Evolutionary conservation across 2,329 filamentous ascomycete species (phyloP).

Genomic region (Fusarium phyllophilum): DNA sequence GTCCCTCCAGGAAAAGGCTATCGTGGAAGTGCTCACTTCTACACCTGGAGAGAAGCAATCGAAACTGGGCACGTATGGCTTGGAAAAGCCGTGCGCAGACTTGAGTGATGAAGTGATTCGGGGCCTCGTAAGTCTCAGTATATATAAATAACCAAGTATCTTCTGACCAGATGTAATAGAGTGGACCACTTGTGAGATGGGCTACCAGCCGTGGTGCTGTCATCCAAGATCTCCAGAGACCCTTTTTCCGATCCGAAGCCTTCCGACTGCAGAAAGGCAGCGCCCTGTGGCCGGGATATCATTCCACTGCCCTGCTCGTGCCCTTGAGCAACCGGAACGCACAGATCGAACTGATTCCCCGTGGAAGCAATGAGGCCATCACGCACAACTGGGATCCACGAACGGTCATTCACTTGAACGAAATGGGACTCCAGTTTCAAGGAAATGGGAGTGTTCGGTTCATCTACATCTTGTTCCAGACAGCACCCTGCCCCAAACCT

Average conservation of each 20-base stretch:
- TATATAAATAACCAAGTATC: background rate
- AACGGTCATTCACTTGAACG: slow-evolving; percentile 30
- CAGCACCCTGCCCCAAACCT: background rate
- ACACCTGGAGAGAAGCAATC: slow-evolving; percentile 21
- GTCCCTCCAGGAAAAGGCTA: slow-evolving; percentile 19
- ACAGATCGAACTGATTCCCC: slow-evolving; percentile 21
- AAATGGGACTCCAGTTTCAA: slow-evolving; percentile 28
- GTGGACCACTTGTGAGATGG: slow-evolving; percentile 5
- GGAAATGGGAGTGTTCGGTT: slow-evolving; percentile 33
- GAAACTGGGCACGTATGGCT: slow-evolving; percentile 17
- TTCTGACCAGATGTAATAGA: slow-evolving; percentile 4
- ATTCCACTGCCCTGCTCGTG: slow-evolving; percentile 21
- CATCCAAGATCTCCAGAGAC: slow-evolving; percentile 26
- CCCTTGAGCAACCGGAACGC: slow-evolving; percentile 21
- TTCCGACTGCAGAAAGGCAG: slow-evolving; percentile 31
- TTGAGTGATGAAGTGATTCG: slow-evolving; percentile 21
- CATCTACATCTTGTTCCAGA: slow-evolving; percentile 33
- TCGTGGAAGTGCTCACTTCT: slow-evolving; percentile 24
- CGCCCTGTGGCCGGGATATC: slow-evolving; percentile 19
- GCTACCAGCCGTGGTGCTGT: slow-evolving; percentile 2
- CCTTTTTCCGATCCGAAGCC: slow-evolving; percentile 25
- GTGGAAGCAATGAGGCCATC: slow-evolving; percentile 12
- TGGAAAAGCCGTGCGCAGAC: slow-evolving; percentile 15
- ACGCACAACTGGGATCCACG: slow-evolving; percentile 22
- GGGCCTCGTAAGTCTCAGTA: slow-evolving; percentile 18